Evolutionary conservation across 768 basidiomycete genomes (phyloP).

Genomic region (Calvatia gigantea): DNA sequence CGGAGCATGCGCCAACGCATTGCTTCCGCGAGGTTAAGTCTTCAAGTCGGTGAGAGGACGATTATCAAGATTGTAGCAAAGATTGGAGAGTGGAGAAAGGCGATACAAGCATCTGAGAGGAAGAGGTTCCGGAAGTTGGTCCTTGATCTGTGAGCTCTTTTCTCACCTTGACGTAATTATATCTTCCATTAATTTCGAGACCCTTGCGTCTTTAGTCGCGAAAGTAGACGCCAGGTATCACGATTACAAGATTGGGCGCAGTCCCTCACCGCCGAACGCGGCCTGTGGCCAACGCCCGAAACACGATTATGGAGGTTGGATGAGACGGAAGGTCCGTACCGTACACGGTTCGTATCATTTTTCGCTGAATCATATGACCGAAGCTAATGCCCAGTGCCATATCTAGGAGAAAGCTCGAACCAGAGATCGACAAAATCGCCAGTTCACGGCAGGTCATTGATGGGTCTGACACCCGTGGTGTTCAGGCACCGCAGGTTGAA

Average conservation of each 20-base stretch:
- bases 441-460: slow-evolving; percentile 46
- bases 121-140: slow-evolving; percentile 69
- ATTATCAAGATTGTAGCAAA: slow-evolving; percentile 60
- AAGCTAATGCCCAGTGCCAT: no score
- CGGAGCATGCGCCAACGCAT: slow-evolving; percentile 50
- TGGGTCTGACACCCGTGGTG: slow-evolving; percentile 40
- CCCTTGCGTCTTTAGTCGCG: slow-evolving; percentile 50
- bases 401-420: slow-evolving; percentile 82
- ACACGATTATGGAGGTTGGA: slow-evolving; percentile 72
- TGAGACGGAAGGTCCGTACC: slow-evolving; percentile 88
- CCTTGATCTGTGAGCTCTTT: slow-evolving; percentile 61
- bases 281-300: slow-evolving; percentile 69
- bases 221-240: slow-evolving; percentile 68
- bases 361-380: no score
- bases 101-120: slow-evolving; percentile 62
- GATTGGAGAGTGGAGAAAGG: slow-evolving; percentile 72
- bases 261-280: slow-evolving; percentile 69
- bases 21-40: slow-evolving; percentile 54
- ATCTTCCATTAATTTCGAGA: no score
- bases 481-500: slow-evolving; percentile 36
- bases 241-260: slow-evolving; percentile 58
- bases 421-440: slow-evolving; percentile 44
- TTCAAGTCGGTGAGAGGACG: slow-evolving; percentile 60
- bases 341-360: slow-evolving; percentile 61
- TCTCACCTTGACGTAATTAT: no score